Evolutionary conservation across 179 eudicot species (phyloP).

Genomic region (Silene noctiflora): DNA sequence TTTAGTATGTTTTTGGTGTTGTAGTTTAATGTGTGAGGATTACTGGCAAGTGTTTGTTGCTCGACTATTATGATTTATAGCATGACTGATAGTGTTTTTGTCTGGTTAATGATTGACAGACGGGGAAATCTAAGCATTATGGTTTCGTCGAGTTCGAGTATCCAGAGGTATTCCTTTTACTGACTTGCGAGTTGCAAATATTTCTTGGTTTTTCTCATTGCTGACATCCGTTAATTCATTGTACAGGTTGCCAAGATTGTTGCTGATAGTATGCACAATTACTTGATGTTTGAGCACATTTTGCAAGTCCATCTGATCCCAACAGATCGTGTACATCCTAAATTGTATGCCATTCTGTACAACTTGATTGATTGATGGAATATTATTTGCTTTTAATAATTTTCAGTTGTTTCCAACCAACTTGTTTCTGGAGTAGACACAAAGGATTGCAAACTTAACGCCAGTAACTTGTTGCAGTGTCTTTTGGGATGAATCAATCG

Average conservation of each 20-base stretch:
- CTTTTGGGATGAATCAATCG: not conserved
- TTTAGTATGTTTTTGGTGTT: not conserved
- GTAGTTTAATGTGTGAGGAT: not conserved
- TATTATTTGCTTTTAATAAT: not conserved
- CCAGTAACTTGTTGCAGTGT: not conserved
- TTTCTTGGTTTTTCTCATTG: not conserved
- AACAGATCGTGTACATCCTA: slow-evolving; percentile 68
- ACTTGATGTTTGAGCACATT: slow-evolving; percentile 67
- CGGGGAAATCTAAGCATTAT: slow-evolving; percentile 86
- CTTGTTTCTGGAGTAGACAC: not conserved
- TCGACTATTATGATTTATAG: not conserved
- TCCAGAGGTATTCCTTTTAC: slow-evolving; percentile 56
- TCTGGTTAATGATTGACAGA: slow-evolving; percentile 35
- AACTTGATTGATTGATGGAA: not conserved
- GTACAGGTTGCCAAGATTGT: slow-evolving; percentile 65
- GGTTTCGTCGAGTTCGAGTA: slow-evolving; percentile 86
- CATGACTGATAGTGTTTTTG: not conserved
- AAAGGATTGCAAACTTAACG: not conserved
- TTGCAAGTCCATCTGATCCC: slow-evolving; percentile 61
- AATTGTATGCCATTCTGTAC: slow-evolving; percentile 45
- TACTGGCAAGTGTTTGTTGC: not conserved
- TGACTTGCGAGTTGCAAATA: not conserved
- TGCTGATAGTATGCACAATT: slow-evolving; percentile 85
- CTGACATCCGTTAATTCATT: not conserved
- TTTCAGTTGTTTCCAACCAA: not conserved